Base-by-base conservation (phyloP, 352 stramenopile genomes). In the Pseudoperonospora humuli region DNA sequence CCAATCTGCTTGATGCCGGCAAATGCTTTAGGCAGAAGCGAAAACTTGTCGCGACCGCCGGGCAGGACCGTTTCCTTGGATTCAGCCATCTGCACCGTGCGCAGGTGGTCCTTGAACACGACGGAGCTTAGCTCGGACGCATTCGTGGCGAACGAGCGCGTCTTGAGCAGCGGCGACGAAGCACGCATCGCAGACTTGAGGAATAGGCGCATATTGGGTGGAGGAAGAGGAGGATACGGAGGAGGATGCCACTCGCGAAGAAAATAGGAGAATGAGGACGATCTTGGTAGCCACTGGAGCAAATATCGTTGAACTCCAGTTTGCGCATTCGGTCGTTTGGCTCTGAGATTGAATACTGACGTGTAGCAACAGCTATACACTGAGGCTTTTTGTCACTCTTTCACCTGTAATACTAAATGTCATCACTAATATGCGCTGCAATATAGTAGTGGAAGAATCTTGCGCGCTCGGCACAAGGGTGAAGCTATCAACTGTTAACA, bases 1-100 rank as follows among this genome's bases (percentile, higher is more conserved):
- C 95, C 95, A 59, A 98, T 95, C 62, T 97, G 83, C 66, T 97
- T 96, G 47, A 98, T 95, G 39, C 91, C 91, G 19, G 93, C 84
- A 65, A 98, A 98, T 18, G 94, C 95, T 67, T 98, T 90, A 27
- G 90, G 88, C 54, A 98, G 74, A 27, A 97, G 67, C 45, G 88
- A 74, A 74, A 98, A 98, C 28, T 97, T 79, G 75, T 98, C 78
- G 56, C 93, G 86, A 18, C 79, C 79, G 36, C 79, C 79, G 8
- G 79, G 75, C 26, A 91, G 68, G 48, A 91, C 77, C 18, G 70
- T 82, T 58, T 91, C 79, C 29, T 65, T 67, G 42, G 69, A 51
- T 57, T 91, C 75, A 17, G 75, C 74, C 79, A 91, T 91, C 25
- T 62, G 45, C 35, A 87, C 79, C 25, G 75, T 85, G 53, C 83